Evolutionary conservation across 2,329 filamentous ascomycete species (phyloP).

Genomic region (Nemania sp.): DNA sequence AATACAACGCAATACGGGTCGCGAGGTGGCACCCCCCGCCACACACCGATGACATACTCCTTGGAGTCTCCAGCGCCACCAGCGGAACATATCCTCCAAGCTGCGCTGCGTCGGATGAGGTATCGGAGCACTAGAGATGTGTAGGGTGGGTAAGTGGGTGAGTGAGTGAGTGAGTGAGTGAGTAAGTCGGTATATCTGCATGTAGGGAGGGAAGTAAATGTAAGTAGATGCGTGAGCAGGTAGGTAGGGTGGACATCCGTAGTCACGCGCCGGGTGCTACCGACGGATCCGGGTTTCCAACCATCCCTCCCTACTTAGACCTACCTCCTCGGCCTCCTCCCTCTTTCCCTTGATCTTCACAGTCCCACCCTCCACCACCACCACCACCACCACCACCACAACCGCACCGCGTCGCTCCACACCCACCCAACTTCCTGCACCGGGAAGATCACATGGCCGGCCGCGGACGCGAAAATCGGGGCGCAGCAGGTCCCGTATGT

Average conservation of each 20-base stretch:
- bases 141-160: neutral
- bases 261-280: slow-evolving; percentile 29
- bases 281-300: slow-evolving; percentile 23
- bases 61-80: neutral
- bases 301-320: neutral
- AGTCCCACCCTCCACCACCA: neutral
- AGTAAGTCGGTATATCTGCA: too few relatives aligned
- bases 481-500: slow-evolving; percentile 14
- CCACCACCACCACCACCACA: slow-evolving; percentile 2
- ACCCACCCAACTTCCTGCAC: slow-evolving; percentile 16
- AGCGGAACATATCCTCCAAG: slow-evolving; percentile 2
- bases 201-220: neutral
- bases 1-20: slow-evolving; percentile 10
- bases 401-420: slow-evolving; percentile 21
- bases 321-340: too few relatives aligned
- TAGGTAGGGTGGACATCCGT: slow-evolving; percentile 10
- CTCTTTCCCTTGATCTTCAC: neutral
- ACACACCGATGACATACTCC: slow-evolving; percentile 16
- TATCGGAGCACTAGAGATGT: neutral
- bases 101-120: neutral
- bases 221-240: neutral
- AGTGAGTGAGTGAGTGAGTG: neutral
- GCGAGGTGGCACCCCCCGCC: slow-evolving; percentile 11
- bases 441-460: slow-evolving; percentile 27
- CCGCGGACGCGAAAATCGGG: slow-evolving; percentile 19